Percentiles rank a stretch among this genome's conserved stretches.
Evolutionary conservation across 2,329 filamentous ascomycete species (phyloP).

Genomic region (Eutypella sp.): DNA sequence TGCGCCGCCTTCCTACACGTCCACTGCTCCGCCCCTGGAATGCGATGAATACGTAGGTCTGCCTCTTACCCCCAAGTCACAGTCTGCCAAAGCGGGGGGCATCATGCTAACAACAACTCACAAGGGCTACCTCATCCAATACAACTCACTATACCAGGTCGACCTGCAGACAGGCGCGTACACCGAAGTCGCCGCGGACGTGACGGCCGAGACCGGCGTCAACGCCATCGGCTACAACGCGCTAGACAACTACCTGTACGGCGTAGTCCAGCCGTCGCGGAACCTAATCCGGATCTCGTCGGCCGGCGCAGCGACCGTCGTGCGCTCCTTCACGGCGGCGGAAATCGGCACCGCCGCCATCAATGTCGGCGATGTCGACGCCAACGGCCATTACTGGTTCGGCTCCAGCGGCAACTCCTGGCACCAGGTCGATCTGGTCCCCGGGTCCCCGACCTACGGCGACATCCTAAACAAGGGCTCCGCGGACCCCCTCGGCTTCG

Average conservation of each 20-base stretch:
- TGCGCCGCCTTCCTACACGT: background rate
- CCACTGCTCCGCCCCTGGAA: background rate
- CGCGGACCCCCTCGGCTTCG: background rate
- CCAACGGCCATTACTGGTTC: background rate
- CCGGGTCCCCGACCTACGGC: slow-evolving; percentile 3
- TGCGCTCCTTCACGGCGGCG: background rate
- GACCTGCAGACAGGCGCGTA: slow-evolving; percentile 3
- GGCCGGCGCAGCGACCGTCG: background rate
- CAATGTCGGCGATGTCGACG: slow-evolving; percentile 1
- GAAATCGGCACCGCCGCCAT: background rate
- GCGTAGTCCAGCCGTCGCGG: background rate
- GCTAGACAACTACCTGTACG: slow-evolving; percentile 4
- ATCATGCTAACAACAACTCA: background rate
- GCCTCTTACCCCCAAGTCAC: background rate
- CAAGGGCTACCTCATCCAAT: slow-evolving; percentile 2
- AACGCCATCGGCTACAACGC: slow-evolving; percentile 5
- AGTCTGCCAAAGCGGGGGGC: no score
- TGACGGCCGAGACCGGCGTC: background rate
- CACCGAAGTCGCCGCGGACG: background rate
- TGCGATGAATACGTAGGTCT: background rate
- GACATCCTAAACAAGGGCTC: background rate
- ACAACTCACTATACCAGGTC: background rate
- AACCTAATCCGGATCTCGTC: slow-evolving; percentile 1
- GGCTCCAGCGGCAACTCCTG: background rate
- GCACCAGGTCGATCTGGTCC: slow-evolving; percentile 2